Conservation (phyloP, 495 filamentous ascomycete genomes). For the Penicillium psychrofluorescens region DNA sequence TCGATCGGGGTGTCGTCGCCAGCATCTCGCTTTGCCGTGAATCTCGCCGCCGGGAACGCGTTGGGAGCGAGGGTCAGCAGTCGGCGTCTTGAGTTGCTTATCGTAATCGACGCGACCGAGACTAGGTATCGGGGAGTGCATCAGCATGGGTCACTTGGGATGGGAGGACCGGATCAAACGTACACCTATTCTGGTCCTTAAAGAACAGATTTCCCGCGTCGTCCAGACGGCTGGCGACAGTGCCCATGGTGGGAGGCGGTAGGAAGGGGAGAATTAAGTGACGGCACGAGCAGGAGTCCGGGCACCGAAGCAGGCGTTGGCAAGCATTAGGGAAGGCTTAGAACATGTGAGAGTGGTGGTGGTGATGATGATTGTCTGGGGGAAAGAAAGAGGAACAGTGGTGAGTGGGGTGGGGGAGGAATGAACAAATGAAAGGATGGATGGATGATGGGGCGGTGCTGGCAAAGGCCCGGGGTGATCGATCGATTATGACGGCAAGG, state of each 20-base stretch:
- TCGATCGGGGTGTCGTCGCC: constrained; percentile 74
- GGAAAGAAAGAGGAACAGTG: too few species aligned
- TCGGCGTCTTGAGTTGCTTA: constrained; percentile 70
- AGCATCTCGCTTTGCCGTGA: constrained; percentile 64
- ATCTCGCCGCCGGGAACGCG: constrained; percentile 76
- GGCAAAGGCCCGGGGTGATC: too few species aligned
- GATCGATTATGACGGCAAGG: too few species aligned
- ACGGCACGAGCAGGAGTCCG: constrained; percentile 25
- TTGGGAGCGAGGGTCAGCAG: constrained; percentile 79
- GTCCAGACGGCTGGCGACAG: constrained; percentile 84
- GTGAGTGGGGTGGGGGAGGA: too few species aligned
- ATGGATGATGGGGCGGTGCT: too few species aligned
- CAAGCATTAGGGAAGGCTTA: constrained; percentile 15
- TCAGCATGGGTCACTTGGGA: constrained; percentile 3
- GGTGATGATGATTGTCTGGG: too few species aligned
- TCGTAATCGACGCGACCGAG: constrained; percentile 70
- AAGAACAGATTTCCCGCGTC: constrained; percentile 77
- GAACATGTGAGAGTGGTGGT: too few species aligned
- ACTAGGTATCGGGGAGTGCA: constrained; percentile 44
- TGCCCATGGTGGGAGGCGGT: constrained; percentile 61
- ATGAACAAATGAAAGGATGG: too few species aligned
- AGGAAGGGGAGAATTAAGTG: constrained; percentile 11
- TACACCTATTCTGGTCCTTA: constrained; percentile 86
- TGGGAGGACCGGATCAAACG: constrained; percentile 12
- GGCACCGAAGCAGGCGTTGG: constrained; percentile 22